A percentile compares a stretch with the other conserved stretches of the same genome.
phyloP scores from a whole-genome alignment of 2,329 filamentous ascomycete genomes.

The Colletotrichum shisoi region DNA sequence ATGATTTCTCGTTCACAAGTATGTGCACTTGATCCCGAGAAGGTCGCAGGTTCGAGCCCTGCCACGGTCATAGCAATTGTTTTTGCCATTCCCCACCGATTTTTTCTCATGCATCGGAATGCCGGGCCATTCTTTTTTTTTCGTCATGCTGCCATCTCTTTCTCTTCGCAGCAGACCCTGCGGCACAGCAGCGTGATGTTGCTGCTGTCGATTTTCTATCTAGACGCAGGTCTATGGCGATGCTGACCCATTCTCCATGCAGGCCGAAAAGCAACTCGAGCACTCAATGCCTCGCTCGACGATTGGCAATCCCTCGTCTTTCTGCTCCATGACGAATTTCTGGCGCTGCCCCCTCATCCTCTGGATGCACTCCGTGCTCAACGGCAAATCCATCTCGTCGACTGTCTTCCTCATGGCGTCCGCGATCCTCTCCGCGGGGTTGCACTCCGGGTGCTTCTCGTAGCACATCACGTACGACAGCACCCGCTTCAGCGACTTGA shows the following conservation, averaged over 20 bases:
- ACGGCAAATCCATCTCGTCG: constrained; percentile 9
- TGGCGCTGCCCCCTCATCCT: constrained; percentile 28
- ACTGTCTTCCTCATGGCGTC: constrained; percentile 27
- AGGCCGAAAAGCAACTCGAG: no score
- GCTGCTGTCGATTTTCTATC: neutral
- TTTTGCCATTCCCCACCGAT: neutral
- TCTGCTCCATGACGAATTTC: constrained; percentile 11
- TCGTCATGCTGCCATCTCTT: neutral
- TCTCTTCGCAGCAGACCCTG: neutral
- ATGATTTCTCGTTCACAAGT: constrained; percentile 30
- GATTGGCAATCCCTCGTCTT: neutral
- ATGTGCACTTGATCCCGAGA: constrained; percentile 23
- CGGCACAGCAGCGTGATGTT: no score
- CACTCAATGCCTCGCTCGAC: no score
- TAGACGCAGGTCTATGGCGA: neutral
- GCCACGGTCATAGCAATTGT: constrained; percentile 21
- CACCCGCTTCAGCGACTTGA: constrained; percentile 31
- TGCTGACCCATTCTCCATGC: neutral
- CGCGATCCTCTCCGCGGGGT: constrained; percentile 16
- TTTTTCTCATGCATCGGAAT: neutral
- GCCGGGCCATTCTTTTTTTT: neutral
- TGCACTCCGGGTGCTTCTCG: constrained; percentile 32
- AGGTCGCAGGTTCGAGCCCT: constrained; percentile 31
- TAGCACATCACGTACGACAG: constrained; percentile 31
- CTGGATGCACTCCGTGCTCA: constrained; percentile 8